These are phyloP conservation scores for Coniochaeta sp. DNA, from an alignment of 2,329 filamentous ascomycete species.

Conservation along the genomic window DNA sequence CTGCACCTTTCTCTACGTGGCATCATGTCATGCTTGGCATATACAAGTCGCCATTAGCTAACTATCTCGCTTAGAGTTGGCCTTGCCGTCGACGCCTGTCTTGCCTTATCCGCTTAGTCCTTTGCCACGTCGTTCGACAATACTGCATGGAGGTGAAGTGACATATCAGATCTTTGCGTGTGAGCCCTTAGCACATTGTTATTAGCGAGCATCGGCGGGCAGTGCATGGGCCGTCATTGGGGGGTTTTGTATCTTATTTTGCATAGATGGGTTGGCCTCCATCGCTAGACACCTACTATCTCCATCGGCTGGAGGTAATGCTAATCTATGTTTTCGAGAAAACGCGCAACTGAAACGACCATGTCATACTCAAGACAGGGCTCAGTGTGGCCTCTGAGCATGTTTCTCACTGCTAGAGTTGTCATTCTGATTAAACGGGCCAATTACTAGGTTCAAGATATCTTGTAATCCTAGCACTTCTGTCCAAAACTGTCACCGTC, in stretches of 20 bases:
- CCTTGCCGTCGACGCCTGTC: conserved; percentile 77
- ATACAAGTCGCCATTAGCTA: background rate
- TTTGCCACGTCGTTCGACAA: background rate
- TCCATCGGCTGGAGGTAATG: background rate
- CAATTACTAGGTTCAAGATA: too few species aligned
- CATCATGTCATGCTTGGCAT: background rate
- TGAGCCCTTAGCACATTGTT: background rate
- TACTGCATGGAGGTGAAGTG: background rate
- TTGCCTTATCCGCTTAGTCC: conserved; percentile 51
- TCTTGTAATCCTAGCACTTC: too few species aligned
- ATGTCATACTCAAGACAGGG: too few species aligned
- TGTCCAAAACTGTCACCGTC: too few species aligned
- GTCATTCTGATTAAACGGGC: too few species aligned
- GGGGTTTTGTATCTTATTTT: background rate
- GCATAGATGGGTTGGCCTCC: background rate
- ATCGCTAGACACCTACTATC: background rate
- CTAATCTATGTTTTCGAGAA: background rate
- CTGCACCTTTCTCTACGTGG: conserved; percentile 21
- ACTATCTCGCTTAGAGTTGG: conserved; percentile 55
- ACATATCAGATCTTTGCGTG: background rate
- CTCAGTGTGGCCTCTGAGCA: too few species aligned
- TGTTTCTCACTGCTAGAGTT: too few species aligned
- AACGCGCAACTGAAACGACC: background rate
- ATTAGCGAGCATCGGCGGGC: conserved; percentile 1
- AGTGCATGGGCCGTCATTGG: background rate